A percentile compares a stretch with the other conserved stretches of the same genome.
Evolutionary conservation across 495 filamentous ascomycete species (phyloP).

Genomic region (Pseudomonodictys pantanalensis): DNA sequence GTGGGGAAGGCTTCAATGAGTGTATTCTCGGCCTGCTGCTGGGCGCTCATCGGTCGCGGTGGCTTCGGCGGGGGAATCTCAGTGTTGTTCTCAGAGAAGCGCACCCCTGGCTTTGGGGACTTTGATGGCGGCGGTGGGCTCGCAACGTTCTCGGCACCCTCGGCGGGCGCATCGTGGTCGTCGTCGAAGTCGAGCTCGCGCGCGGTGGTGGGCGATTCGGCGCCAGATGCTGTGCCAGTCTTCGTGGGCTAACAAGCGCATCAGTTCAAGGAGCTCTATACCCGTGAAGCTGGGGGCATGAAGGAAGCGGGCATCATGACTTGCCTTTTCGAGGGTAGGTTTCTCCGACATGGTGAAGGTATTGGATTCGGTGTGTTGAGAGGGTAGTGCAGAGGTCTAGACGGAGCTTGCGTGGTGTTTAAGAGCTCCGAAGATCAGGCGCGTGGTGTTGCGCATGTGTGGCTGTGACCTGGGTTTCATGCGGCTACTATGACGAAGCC

Average conservation of each 20-base stretch:
- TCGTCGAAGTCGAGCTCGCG: constrained; percentile 83
- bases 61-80: constrained; percentile 74
- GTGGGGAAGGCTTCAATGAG: constrained; percentile 90
- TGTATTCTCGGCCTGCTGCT: constrained; percentile 80
- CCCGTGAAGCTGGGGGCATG: neutral
- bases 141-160: constrained; percentile 43
- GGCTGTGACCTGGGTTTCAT: no score
- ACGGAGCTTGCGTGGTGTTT: no score
- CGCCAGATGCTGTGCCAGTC: constrained; percentile 23
- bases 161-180: constrained; percentile 60
- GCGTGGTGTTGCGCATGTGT: no score
- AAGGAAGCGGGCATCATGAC: neutral
- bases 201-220: constrained; percentile 84
- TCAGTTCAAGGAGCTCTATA: neutral
- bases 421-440: no score
- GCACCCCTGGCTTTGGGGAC: constrained; percentile 42
- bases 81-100: constrained; percentile 43
- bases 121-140: constrained; percentile 39
- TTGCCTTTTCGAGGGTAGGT: constrained; percentile 13
- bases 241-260: constrained; percentile 18
- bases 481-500: no score
- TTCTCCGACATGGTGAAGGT: constrained; percentile 23
- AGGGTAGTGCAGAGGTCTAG: no score
- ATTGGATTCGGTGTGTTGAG: no score
- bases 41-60: constrained; percentile 76